Evolutionary conservation across 2,329 filamentous ascomycete genomes (phyloP).

Genomic region (Juglanconis sp.): DNA sequence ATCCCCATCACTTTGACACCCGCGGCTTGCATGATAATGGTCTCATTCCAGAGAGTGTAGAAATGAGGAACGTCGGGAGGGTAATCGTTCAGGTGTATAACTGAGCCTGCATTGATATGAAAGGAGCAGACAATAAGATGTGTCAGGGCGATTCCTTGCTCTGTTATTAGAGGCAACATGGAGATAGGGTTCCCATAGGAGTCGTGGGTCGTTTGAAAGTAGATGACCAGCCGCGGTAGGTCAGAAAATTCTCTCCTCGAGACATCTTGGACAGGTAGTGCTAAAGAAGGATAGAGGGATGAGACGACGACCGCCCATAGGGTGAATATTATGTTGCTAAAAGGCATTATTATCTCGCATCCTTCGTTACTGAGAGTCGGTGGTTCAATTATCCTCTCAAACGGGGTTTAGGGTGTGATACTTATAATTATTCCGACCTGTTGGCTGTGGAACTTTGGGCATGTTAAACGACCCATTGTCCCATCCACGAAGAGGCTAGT

Average conservation of each 20-base stretch:
- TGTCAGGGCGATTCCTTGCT: slow-evolving; percentile 54
- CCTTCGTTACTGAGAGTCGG: not conserved
- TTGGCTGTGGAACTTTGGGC: not conserved
- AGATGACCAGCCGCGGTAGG: slow-evolving; percentile 48
- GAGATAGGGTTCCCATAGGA: slow-evolving; percentile 43
- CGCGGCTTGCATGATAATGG: slow-evolving; percentile 64
- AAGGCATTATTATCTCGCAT: not conserved
- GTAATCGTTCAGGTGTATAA: slow-evolving; percentile 79
- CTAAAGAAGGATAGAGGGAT: not conserved
- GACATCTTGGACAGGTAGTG: slow-evolving; percentile 12
- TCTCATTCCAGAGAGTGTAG: slow-evolving; percentile 74
- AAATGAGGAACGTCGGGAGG: slow-evolving; percentile 65
- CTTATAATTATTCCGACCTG: too few species aligned
- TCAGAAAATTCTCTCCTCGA: not conserved
- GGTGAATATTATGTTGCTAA: not conserved
- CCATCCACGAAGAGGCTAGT: not conserved
- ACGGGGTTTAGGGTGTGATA: too few species aligned
- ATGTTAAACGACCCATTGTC: not conserved
- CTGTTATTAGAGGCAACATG: slow-evolving; percentile 49
- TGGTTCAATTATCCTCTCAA: not conserved
- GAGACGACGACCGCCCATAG: not conserved
- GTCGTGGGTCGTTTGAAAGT: slow-evolving; percentile 55
- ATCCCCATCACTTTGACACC: slow-evolving; percentile 82
- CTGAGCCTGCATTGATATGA: slow-evolving; percentile 70
- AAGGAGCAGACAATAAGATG: slow-evolving; percentile 86